Evolutionary conservation across 1,139 yeast genomes (phyloP), one percentile per base, ranked within the genome.

Genomic region (Kurtzmaniella natalensis): DNA sequence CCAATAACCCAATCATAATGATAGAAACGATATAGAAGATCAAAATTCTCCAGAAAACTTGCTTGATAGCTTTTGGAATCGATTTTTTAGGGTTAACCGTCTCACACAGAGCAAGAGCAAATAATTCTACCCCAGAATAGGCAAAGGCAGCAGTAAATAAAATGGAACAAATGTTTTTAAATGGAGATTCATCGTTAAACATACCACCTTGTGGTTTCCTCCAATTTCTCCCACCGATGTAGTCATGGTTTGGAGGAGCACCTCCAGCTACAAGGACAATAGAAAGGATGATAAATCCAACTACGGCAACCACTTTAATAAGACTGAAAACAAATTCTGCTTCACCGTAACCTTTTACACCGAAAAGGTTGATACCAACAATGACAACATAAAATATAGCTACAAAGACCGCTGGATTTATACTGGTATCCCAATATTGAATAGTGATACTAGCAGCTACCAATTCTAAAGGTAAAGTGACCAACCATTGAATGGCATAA

Each of bases 401-500:
- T 4, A 59, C 63, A 40, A 52, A 60, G 8, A 52, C 58, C 16
- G 59, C 61, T 6, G 64, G 57, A 29, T 57, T 54, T 1, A 57
- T 47, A 2, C 39, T 25, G 4, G 47, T 40, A 27, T 53, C 44
- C 66, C 66, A 61, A 32, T 47, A 61, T 28, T 50, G 52, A 17
- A 64, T 53, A 21, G 67, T 57, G 32, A 63, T 58, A 3, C 67
- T 50, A 3, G 68, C 69, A 15, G 70, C 64, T 17, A 64, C 66
- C 39, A 64, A 50, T 43, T 63, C 68, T 37, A 64, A 50, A 1
- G 70, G 69, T 36, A 62, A 44, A 6, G 64, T 60, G 7, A 63
- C 59, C 25, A 63, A 43, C 67, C 69, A 64, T 44, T 61, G 67
- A 35, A 64, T 41, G 21, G 66, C 67, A 47, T 64, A 64, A 45